Base-by-base conservation (phyloP, 2,329 filamentous ascomycete species). In the Penicillium sp. region DNA sequence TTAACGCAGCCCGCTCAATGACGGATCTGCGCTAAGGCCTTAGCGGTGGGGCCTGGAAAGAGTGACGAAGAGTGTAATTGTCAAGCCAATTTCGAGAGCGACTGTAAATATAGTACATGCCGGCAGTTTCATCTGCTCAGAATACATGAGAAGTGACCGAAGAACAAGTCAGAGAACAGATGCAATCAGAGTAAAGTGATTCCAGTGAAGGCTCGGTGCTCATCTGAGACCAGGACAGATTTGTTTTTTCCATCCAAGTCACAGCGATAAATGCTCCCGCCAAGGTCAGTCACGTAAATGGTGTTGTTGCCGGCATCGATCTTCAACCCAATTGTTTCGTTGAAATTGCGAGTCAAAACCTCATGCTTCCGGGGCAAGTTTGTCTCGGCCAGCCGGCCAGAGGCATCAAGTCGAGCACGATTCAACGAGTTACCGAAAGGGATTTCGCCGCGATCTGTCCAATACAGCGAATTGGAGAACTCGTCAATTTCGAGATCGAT, bases 371-470 rank as follows among this genome's bases (percentile, higher is more conserved):
- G 14, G 2, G 33, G 2, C 8, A 36, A 41, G 2, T 20, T 31
- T 2, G 28, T 35, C 11, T 22, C 10, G 8, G 40, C 5, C 16
- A 27, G 44, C 9, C 39, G 43, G 4, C 55, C 55, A 24, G 36
- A 14, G 24, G 44, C 49, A 47, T 61, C 24, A 31, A 67, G 30
- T 2, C 39, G 54, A 1, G 66, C 68, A 10, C 71, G 64, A 62
- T 83, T 82, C 49, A 85, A 56, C 14, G 74, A 76, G 60, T 82
- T 83, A 0, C 82, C 82, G 3, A 64, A 58, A 0, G 82, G 82
- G 1, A 77, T 67, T 53, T 85, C 82, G 6, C 82, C 83, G 0
- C 82, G 72, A 58, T 85, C 82, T 0, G 82, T 83, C 82, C 82
- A 85, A 63, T 81, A 85, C 27, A 86, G 67, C 2, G 64, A 67